Evolutionary conservation across 2,329 filamentous ascomycete species (phyloP), one percentile per base, ranked within the genome.

Genomic region (Aspergillus japonicus): DNA sequence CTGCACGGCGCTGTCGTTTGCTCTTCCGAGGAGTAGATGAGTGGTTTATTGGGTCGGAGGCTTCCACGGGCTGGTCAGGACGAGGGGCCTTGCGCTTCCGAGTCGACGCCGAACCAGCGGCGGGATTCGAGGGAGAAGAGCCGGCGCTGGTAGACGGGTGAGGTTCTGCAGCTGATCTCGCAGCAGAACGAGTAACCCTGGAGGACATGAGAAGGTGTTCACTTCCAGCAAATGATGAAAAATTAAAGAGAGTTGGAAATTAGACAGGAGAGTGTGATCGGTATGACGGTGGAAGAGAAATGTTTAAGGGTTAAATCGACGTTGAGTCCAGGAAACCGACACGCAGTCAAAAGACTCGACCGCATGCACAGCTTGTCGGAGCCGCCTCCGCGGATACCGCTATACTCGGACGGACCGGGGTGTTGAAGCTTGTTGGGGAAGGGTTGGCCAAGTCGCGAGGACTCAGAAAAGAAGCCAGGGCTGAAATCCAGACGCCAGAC

Each of bases 151-250:
- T 70, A 69, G 80, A 73, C 65, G 78, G 73, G 67, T 79, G 71
- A 65, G 77, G 72, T 68, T 83, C 83, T 79, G 91, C 89, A 82
- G 91, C 91, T 86, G 91, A 88, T 83, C 92, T 92, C 82, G 93
- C 90, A 78, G 93, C 89, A 73, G 93, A 95, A 83, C 94, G 92
- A 84, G 94, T 97, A 73, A 95, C 88, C 91, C 93, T 97, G 86
- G 88, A 83, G 87, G 91, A 91, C 92, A 96, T 97, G 88, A 94
- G 91, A 89, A 82, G 76, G 65, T 74, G 73, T 68, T 66, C 69
- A 72, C 73, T 65, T 62, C 54, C 24, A 55, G 50, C 42, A 58
- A 58, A 67, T 48, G 42, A 48, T 49, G 55, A 51, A 39, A 35
- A 33, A 49, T 47, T 35, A 57, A 50, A 54, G 42, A 44, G 55